Evolutionary conservation across 2,329 filamentous ascomycete genomes (phyloP), one percentile per base, ranked within the genome.

Genomic region (Penicillium vulpinum): DNA sequence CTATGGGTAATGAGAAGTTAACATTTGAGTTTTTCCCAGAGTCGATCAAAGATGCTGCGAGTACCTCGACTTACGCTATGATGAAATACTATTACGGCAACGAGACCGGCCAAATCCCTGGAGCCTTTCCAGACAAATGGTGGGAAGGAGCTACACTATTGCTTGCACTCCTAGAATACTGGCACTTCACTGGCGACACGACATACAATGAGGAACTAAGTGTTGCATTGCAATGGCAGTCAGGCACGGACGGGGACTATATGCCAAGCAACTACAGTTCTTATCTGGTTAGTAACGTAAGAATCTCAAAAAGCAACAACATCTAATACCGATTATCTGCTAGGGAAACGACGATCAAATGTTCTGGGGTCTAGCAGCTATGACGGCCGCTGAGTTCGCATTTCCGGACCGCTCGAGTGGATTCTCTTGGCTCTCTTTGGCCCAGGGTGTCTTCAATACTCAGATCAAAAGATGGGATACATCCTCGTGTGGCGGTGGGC

Each of bases 311-410:
- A 28, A 2, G 5, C 16, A 22, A 29, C 0, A 6, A 33, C 24
- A 5, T 29, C 35, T 54, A 16, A 54, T 11, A 18, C 41, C 5
- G 11, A 5, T 16, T 5, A n/a, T 16, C 10, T n/a, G 16, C 13
- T 15, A 58, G 38, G 58, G 58, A 13, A 62, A 62, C 21, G 58
- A 61, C n/a, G 60, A 62, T 10, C 60, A 62, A 38, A 44, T 54
- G 39, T 49, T 51, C 16, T 62, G 60, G 60, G 60, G 58, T 2
- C 50, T 62, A 33, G 58, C 60, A 5, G 58, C 58, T 7, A 61
- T 62, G 50, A 58, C 50, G 2, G 60, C 60, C 3, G 39, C 53
- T 10, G 60, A 62, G 15, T 36, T 51, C 13, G 16, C 43, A 10
- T 51, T 57, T 10, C 50, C 55, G 1, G 49, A 61, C 3, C 38